These are phyloP conservation scores for Lecanicillium sp. DNA, from an alignment of 2,329 filamentous ascomycete species.

Conservation along the genomic window DNA sequence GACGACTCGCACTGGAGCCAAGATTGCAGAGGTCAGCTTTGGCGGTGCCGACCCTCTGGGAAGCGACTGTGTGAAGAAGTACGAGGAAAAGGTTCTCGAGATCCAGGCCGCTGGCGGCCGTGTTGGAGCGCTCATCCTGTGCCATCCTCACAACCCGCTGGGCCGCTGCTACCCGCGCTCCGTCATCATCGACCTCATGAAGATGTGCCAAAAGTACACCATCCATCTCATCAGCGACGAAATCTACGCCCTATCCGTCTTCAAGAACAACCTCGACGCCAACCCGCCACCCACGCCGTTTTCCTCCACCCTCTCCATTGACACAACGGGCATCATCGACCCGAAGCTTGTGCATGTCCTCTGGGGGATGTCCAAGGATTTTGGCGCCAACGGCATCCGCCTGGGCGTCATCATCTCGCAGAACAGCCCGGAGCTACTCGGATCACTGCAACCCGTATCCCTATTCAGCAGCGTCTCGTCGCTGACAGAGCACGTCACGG, in stretches of 20 bases:
- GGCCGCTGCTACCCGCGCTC: constrained; percentile 37
- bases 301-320: constrained; percentile 37
- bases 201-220: constrained; percentile 36
- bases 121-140: constrained; percentile 41
- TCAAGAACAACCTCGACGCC: constrained; percentile 27
- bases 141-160: constrained; percentile 44
- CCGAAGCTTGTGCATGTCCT: constrained; percentile 42
- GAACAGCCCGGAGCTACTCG: constrained; percentile 29
- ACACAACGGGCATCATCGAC: constrained; percentile 36
- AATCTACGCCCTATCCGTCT: constrained; percentile 45
- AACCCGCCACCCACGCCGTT: constrained; percentile 26
- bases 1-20: constrained; percentile 29
- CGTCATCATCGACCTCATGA: constrained; percentile 30
- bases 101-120: constrained; percentile 28
- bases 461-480: constrained; percentile 38
- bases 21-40: constrained; percentile 36
- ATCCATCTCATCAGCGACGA: constrained; percentile 46
- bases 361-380: constrained; percentile 42
- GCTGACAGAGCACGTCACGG: constrained; percentile 31
- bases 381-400: constrained; percentile 48
- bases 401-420: constrained; percentile 43
- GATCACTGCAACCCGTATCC: constrained; percentile 25
- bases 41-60: constrained; percentile 34
- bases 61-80: constrained; percentile 29
- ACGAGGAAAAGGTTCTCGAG: constrained; percentile 35